A percentile compares a stretch with the other conserved stretches of the same genome.
Conservation (phyloP, 2,329 filamentous ascomycete species). For the Colletotrichum sansevieriae region DNA sequence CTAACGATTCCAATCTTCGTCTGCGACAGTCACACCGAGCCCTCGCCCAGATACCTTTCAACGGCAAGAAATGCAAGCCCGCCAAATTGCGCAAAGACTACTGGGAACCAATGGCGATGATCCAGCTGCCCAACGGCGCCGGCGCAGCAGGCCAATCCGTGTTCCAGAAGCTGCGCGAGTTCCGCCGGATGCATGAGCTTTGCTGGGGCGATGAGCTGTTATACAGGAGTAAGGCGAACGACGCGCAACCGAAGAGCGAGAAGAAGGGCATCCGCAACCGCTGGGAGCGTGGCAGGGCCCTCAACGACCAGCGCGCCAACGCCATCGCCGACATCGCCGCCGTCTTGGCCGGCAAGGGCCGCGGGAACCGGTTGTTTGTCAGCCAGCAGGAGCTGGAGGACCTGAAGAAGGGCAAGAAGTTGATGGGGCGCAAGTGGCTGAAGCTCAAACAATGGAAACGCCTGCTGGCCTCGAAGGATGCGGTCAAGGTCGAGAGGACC, state of each 20-base stretch:
- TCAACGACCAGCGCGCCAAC: conserved; percentile 73
- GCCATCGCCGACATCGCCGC: conserved; percentile 74
- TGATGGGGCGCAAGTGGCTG: conserved; percentile 29
- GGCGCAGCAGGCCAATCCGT: conserved; percentile 69
- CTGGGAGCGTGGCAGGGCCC: conserved; percentile 61
- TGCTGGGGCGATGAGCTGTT: conserved; percentile 66
- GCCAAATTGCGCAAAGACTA: conserved; percentile 75
- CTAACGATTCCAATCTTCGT: neutral
- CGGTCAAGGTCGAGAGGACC: too few relatives aligned
- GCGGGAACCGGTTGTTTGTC: conserved; percentile 62
- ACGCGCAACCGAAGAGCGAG: neutral
- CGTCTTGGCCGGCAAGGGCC: conserved; percentile 65
- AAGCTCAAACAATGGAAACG: conserved; percentile 19
- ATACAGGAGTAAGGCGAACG: conserved; percentile 51
- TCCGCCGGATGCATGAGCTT: conserved; percentile 72
- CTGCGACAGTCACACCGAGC: conserved; percentile 56
- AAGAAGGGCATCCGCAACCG: conserved; percentile 53
- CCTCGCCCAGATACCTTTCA: conserved; percentile 72
- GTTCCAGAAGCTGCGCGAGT: conserved; percentile 75
- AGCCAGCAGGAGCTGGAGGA: conserved; percentile 25
- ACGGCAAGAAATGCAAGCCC: conserved; percentile 76
- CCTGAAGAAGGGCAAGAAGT: conserved; percentile 27
- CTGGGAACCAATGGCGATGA: conserved; percentile 72
- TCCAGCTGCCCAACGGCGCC: conserved; percentile 67
- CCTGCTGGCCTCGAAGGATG: conserved; percentile 55